Evolutionary conservation across 2,329 filamentous ascomycete species (phyloP).

Genomic region (Hymenoscyphus scutula): DNA sequence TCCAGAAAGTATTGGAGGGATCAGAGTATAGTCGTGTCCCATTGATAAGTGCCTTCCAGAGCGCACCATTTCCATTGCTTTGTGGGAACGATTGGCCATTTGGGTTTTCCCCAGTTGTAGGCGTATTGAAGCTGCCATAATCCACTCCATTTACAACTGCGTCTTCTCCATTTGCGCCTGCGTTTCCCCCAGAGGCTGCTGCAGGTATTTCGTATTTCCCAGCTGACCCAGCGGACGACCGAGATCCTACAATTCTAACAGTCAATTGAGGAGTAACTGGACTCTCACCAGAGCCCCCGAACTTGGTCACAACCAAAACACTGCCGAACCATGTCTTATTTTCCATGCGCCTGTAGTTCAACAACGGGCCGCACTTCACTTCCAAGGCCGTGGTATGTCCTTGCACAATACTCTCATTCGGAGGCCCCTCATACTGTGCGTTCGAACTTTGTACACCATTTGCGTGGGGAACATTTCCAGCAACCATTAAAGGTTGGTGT

Average conservation of each 20-base stretch:
- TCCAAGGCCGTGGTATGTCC: constrained; percentile 44
- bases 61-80: background rate
- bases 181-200: constrained; percentile 11
- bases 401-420: constrained; percentile 8
- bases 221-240: constrained; percentile 5
- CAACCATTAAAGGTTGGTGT: constrained; percentile 48
- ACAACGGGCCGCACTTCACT: constrained; percentile 67
- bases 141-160: constrained; percentile 34
- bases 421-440: constrained; percentile 15
- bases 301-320: constrained; percentile 76
- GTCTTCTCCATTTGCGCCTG: constrained; percentile 22
- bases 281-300: constrained; percentile 60
- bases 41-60: constrained; percentile 43
- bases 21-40: constrained; percentile 64
- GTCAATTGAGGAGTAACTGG: constrained; percentile 55
- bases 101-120: background rate
- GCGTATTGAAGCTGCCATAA: constrained; percentile 21
- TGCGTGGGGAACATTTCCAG: constrained; percentile 24
- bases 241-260: constrained; percentile 41
- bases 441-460: constrained; percentile 9
- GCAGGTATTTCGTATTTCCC: constrained; percentile 2
- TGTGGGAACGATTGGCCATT: constrained; percentile 6
- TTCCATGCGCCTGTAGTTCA: constrained; percentile 77
- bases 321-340: constrained; percentile 75
- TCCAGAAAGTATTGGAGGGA: constrained; percentile 80